Evolutionary conservation across 805 yeast genomes (phyloP), one percentile per base, ranked within the genome.

Genomic region (Pichia cabralensis): DNA sequence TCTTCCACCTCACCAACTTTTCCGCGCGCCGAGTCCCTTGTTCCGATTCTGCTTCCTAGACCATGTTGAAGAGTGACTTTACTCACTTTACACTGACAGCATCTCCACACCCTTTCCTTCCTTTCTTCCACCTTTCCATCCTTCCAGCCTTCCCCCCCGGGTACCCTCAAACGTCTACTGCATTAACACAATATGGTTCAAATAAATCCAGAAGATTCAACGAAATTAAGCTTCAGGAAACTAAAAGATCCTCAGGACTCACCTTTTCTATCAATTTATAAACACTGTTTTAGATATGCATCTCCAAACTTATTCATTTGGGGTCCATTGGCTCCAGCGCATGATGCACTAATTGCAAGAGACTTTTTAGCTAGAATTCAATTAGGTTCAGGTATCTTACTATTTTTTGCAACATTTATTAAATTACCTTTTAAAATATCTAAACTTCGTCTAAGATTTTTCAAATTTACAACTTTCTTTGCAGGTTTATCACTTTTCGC

Each of bases 271-370:
- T 41, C 40, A 2, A n/a, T 31, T n/a, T 39, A 38, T 29, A 53
- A 54, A 27, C 42, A 39, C 17, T 38, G 38, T 22, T 52, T 47
- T 37, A 39, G 60, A 24, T 55, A 52, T 32, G 43, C 58, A 9
- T 33, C 49, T 5, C 57, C 58, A 14, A 45, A 47, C 19, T 40
- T 56, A 12, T 35, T 47, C 14, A 30, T 56, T 8, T 53, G 54
- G 52, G 60, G 61, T 3, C 58, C 61, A 1, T 36, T 56, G 20
- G 58, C 56, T 8, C 62, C 62, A 3, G 58, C 61, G 6, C 58
- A 55, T 25, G 63, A 58, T 42, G 53, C 56, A 9, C 30, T 48
- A 15, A 15, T 40, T 2, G 42, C 54, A 18, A 41, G 62, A 22
- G 39, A 43, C 6, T 21, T 47, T 0, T 28, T 58, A 41, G 53